Percentiles rank a stretch among this genome's conserved stretches.
Conservation (phyloP, 139 green algal species). For the Picochlorum sp. region DNA sequence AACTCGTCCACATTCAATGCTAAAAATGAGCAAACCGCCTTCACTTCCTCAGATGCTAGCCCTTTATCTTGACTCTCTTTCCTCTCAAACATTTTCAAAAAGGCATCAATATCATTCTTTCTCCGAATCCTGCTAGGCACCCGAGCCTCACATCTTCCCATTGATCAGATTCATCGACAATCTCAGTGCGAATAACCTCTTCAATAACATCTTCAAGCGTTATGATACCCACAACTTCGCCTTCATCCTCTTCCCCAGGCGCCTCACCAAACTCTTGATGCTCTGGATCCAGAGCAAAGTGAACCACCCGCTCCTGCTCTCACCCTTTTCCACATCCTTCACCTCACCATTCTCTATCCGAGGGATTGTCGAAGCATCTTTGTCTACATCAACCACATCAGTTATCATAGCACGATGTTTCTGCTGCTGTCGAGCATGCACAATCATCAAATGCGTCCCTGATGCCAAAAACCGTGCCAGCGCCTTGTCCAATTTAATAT, state of each 20-base stretch:
- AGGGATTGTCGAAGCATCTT: not conserved
- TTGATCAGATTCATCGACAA: conserved; percentile 54
- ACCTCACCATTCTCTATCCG: not conserved
- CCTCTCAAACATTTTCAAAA: conserved; percentile 42
- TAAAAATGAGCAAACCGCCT: conserved; percentile 44
- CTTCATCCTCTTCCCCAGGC: not conserved
- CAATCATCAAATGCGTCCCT: conserved; percentile 49
- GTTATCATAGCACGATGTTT: not conserved
- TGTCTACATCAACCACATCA: not conserved
- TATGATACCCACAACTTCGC: conserved; percentile 43
- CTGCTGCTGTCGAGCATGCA: not conserved
- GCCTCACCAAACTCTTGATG: conserved; percentile 1
- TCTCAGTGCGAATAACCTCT: conserved; percentile 39
- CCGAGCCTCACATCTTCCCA: conserved; percentile 18
- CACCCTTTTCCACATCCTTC: not conserved
- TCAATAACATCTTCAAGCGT: conserved; percentile 62
- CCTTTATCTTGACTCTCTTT: conserved; percentile 20
- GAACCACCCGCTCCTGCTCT: not conserved
- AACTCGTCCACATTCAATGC: conserved; percentile 9
- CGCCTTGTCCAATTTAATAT: conserved; percentile 42
- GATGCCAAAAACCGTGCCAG: conserved; percentile 29
- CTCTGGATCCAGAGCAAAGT: conserved; percentile 8
- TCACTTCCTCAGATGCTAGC: conserved; percentile 33
- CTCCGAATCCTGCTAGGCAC: conserved; percentile 1
- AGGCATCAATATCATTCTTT: conserved; percentile 25